Conservation (phyloP, 2,329 filamentous ascomycete species). For the Pestalotiopsis sp. region DNA sequence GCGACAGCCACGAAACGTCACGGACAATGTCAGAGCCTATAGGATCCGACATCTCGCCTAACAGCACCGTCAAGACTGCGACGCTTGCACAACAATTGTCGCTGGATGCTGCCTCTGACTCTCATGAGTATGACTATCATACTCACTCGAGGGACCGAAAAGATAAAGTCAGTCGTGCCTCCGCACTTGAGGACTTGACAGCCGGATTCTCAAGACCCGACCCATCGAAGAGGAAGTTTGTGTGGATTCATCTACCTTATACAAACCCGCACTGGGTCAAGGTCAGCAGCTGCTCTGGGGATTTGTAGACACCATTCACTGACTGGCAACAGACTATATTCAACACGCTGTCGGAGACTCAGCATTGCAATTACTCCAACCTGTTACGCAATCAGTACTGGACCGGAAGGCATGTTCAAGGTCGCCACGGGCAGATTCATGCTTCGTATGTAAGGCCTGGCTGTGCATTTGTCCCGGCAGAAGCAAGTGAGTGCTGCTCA, state of each 20-base stretch:
- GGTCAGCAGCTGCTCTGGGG: conserved; percentile 35
- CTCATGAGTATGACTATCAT: conserved; percentile 13
- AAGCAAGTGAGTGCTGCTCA: conserved; percentile 27
- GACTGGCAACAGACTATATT: conserved; percentile 33
- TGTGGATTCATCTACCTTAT: conserved; percentile 61
- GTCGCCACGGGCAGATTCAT: conserved; percentile 52
- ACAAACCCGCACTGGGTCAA: conserved; percentile 63
- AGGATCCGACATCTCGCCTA: conserved; percentile 26
- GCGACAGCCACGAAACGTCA: conserved; percentile 19
- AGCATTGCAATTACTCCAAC: conserved; percentile 42
- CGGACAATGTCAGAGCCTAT: conserved; percentile 36
- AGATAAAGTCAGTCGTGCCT: conserved; percentile 18
- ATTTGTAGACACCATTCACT: conserved; percentile 25
- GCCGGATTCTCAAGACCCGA: conserved; percentile 45
- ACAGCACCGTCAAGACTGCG: background rate
- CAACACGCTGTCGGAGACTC: conserved; percentile 46
- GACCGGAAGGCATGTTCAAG: conserved; percentile 50
- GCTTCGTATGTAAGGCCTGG: conserved; percentile 52
- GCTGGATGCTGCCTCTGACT: background rate
- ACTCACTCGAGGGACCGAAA: conserved; percentile 12
- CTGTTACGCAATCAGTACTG: conserved; percentile 52
- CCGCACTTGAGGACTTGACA: conserved; percentile 32
- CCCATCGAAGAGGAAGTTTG: conserved; percentile 48
- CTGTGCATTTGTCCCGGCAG: conserved; percentile 47
- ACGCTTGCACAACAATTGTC: background rate